Base-by-base conservation (phyloP, 768 basidiomycete species). In the Podaxis sp. region DNA sequence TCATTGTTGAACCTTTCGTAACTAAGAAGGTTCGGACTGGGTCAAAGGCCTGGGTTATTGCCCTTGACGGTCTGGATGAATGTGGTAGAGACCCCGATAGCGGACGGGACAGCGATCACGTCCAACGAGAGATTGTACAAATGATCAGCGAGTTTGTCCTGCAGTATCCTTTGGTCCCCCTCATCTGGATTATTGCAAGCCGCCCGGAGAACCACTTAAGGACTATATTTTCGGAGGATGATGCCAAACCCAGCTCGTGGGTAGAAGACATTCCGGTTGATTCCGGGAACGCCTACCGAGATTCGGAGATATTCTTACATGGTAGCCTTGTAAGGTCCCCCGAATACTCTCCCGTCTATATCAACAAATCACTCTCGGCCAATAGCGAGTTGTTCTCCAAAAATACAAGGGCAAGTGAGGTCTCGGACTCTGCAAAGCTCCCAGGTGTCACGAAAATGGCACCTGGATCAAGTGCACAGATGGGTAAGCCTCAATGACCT, bases 131-230 rank as follows among this genome's bases (percentile, higher is more conserved):
- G 19, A 54, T 72, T 25, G 59, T 73, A 2, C 33, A 40, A 1
- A 27, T 61, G 12, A 64, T 71, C 13, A 54, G 29, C 1, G 29
- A 38, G 2, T 49, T 57, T 24, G 46, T 65, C 1, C 11, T 66
- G 1, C 24, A 50, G 8, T 19, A n/a, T 2, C 38, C 24, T 68
- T 73, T 33, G 29, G 6, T 5, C 27, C 27, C 27, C 6, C 27
- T 29, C 27, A 29, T 29, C 27, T 29, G 27, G 27, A 29, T 75
- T 11, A 68, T 75, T 38, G 61, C 67, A 2, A 72, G 71, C 54
- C 64, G 74, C 1, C 71, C 73, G 4, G 75, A 74, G 50, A 52
- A 60, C 3, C 58, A 68, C n/a, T 67, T 75, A 11, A 50, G 51
- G 5, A 54, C 57, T 0, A 41, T 46, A 1, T 70, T 73, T 22